phyloP scores from a whole-genome alignment of 1,139 yeast species.

The Suhomyces yuchorum region DNA sequence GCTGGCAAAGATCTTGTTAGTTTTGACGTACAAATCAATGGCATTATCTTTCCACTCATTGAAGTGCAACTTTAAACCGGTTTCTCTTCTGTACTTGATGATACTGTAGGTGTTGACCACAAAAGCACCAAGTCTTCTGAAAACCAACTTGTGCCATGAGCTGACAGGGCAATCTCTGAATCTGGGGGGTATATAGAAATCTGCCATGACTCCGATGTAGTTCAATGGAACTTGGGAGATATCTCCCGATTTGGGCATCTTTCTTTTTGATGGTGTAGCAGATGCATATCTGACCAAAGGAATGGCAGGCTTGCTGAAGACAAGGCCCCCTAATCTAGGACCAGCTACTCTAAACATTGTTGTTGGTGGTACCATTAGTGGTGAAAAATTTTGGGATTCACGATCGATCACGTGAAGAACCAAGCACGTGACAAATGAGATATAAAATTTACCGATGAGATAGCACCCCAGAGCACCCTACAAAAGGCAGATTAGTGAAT shows the following conservation, averaged over 20 bases:
- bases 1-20: slow-evolving; percentile 68
- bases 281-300: slow-evolving; percentile 13
- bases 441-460: background rate
- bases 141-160: slow-evolving; percentile 42
- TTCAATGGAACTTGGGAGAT: slow-evolving; percentile 44
- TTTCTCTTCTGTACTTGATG: slow-evolving; percentile 62
- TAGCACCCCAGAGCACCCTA: background rate
- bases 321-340: slow-evolving; percentile 3
- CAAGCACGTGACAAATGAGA: background rate
- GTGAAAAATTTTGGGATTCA: slow-evolving; percentile 8
- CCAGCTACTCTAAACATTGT: slow-evolving; percentile 9
- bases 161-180: slow-evolving; percentile 32
- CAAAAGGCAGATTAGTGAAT: background rate
- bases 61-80: slow-evolving; percentile 65
- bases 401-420: background rate
- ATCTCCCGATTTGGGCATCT: slow-evolving; percentile 27
- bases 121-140: slow-evolving; percentile 51
- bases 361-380: slow-evolving; percentile 1
- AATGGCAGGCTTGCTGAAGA: slow-evolving; percentile 1
- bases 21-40: slow-evolving; percentile 62
- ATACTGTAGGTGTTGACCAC: slow-evolving; percentile 68
- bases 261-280: slow-evolving; percentile 20
- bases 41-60: slow-evolving; percentile 75
- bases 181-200: slow-evolving; percentile 47
- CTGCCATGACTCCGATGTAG: slow-evolving; percentile 46